Base-by-base conservation (phyloP, 768 basidiomycete genomes). In the Mrakia gelida region DNA sequence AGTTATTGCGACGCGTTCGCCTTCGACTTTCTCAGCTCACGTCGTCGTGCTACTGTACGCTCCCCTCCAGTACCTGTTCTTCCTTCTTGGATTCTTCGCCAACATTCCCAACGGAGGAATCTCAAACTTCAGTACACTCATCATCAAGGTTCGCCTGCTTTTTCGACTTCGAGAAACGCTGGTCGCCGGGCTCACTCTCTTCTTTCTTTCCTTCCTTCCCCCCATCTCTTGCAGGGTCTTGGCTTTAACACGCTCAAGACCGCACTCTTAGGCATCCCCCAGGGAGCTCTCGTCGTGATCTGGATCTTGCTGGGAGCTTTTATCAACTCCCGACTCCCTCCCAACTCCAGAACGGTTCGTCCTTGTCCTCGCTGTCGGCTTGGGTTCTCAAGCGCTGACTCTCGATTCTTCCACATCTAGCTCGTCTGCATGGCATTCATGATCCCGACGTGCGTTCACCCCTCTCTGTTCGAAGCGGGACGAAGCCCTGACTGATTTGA, bases 241-340 rank as follows among this genome's bases (percentile, higher is more conserved):
- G 84, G 84, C 3, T 85, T 83, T 75, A 79, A 81, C 77, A 82
- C 79, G 0, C 80, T 85, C 26, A 75, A 84, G 9, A 85, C 85
- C 13, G 75, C 84, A 7, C 80, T 85, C 0, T 80, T 85, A 28
- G 83, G 82, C 52, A 82, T 85, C 61, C 85, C 85, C 2, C 83
- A 85, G 67, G 85, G 84, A 26, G 83, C 79, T 8, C 72, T 85
- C 32, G 83, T 85, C 13, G 80, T 82, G n/a, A 75, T 84, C 63
- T 84, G 83, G 83, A 85, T 84, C 75, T 65, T 9, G 56, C 75
- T 30, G 84, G 83, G 21, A 45, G 83, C 83, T 0, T 76, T 80
- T 71, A 34, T 85, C 77, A 85, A 85, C 77, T 77, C 79, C 11
- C 38, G 80, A 34, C 67, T 84, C 1, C 83, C 83, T 18, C 68